A percentile compares a stretch with the other conserved stretches of the same genome.
Evolutionary conservation across 345 rosid species (phyloP).

Genomic region (Limnanthes douglasii): DNA sequence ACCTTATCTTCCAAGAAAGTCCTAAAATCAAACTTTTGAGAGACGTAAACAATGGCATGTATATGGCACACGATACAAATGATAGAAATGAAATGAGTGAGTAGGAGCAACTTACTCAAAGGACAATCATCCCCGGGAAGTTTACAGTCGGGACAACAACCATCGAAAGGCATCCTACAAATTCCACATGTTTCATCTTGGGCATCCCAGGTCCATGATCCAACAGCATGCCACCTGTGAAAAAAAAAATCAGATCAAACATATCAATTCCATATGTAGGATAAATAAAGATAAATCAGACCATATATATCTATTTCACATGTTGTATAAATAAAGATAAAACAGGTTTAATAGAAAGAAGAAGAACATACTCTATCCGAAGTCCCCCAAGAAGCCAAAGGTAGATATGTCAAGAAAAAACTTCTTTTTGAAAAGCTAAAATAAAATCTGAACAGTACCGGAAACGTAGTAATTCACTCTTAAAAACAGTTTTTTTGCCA

Average conservation of each 20-base stretch:
- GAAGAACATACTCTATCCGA: slow-evolving; percentile 23
- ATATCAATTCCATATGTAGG: slow-evolving; percentile 1
- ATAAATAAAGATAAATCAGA: slow-evolving; percentile 1
- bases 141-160: slow-evolving; percentile 88
- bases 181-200: slow-evolving; percentile 95
- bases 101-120: slow-evolving; percentile 30
- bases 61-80: background rate
- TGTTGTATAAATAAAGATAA: background rate
- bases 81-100: slow-evolving; percentile 1
- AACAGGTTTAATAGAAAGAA: slow-evolving; percentile 6
- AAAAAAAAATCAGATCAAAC: slow-evolving; percentile 1
- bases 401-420: slow-evolving; percentile 18
- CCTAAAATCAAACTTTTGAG: too few species aligned
- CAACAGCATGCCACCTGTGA: slow-evolving; percentile 86
- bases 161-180: slow-evolving; percentile 95
- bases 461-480: background rate
- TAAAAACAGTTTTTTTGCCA: background rate
- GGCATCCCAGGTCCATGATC: slow-evolving; percentile 97
- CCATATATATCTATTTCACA: background rate
- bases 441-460: background rate
- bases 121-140: slow-evolving; percentile 95
- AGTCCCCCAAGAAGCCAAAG: background rate
- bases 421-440: slow-evolving; percentile 4
- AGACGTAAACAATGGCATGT: background rate
- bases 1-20: too few species aligned